Base-by-base conservation (phyloP, 139 green algal species). In the Ostreobium quekettii region DNA sequence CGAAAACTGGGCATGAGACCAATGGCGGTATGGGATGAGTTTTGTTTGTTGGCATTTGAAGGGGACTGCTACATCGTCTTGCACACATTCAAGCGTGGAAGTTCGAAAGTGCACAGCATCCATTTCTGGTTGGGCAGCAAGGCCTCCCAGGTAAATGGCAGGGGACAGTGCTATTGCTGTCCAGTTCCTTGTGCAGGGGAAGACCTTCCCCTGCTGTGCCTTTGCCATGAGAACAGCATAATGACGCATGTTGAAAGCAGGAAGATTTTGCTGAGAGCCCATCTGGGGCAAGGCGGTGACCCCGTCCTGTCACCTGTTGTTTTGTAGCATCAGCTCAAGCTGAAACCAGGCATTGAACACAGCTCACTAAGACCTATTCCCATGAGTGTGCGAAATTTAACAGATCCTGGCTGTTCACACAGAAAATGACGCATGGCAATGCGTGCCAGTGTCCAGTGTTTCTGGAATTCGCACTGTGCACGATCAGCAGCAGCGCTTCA, bases 61-160 rank as follows among this genome's bases (percentile, higher is more conserved):
- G 61, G 61, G 4, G 61, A 68, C 61, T 68, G 37, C 7, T 68
- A 68, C 31, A 68, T 68, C 61, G 61, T 68, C 6, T 36, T 68
- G 36, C 49, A 68, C 61, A 36, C 42, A 15, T 68, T 68, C 35
- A 38, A 68, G 24, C 11, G 26, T 15, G n/a, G 26, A 36, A 30
- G 22, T 3, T n/a, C 5, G 5, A 53, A 56, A 26, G 53, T n/a
- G 7, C 53, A 48, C 61, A 35, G 53, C 36, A 30, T 68, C 26
- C 61, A 68, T 56, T 68, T 68, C 36, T 68, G 61, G 61, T 38
- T 68, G 8, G 61, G 61, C 15, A 68, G 53, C 4, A 38, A 68
- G 3, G 53, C 61, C 35, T 49, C 61, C 5, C 49, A 68, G 26
- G 61, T 53, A 53, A 11, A 53, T 19, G 19, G 42, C 42, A 53